Evolutionary conservation across 768 basidiomycete species (phyloP), one percentile per base, ranked within the genome.

Genomic region (Mrakia hoshinonis): DNA sequence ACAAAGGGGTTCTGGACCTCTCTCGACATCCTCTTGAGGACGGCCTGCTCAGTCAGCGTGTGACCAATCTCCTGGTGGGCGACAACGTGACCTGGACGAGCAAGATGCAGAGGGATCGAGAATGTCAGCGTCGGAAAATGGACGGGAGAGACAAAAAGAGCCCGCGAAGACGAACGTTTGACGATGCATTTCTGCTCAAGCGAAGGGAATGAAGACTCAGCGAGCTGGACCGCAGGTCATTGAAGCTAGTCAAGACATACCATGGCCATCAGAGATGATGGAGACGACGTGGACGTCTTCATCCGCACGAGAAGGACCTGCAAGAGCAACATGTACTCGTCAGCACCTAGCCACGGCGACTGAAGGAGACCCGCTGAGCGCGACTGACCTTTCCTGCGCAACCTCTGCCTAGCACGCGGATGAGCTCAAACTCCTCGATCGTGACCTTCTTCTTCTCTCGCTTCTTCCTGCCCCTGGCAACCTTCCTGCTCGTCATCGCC

Each of bases 1-100:
- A 98, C 90, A 79, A 98, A 99, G 13, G 92, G 92, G 78, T 97
- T 73, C 68, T 66, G 49, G 46, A 52, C 36, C 70, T 87, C 85
- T 76, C 89, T 87, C 0, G 92, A 90, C 89, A 97, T 94, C 52
- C 91, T 84, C 81, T 91, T 93, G 77, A 99, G 81, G 39, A 99
- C 95, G 9, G 90, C 88, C 79, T 98, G 92, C 81, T 99, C 96
- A 3, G 94, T 95, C 73, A 96, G 83, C 3, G 95, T 98, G 81
- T 98, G 96, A 77, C 90, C 88, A 69, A 99, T 82, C 81, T 99
- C 96, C 79, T 95, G 92, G 77, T 98, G 92, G 2, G 94, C 92
- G 65, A 98, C 83, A 29, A 99, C 96, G 74, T 79, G 75, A 46
- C 73, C 34, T 48, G 54, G 0, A 69, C 12, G 12, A 20, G 29